A percentile compares a stretch with the other conserved stretches of the same genome.
phyloP scores from a whole-genome alignment of 1,284 basidiomycete genomes.

The Cystobasidium sp. region DNA sequence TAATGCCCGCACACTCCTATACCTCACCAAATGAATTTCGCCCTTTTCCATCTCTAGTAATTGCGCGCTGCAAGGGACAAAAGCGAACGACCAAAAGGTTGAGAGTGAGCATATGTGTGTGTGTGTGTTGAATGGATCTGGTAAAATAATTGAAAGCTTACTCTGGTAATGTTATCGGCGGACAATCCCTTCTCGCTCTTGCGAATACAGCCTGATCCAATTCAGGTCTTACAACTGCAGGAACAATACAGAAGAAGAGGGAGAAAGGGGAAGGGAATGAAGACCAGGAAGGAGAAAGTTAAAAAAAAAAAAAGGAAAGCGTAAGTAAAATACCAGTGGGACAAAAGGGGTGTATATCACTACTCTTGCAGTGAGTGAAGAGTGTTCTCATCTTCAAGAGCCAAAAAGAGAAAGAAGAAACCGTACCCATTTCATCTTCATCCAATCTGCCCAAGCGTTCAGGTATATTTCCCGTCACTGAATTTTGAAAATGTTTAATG shows the following conservation, averaged over 20 bases:
- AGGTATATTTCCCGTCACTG: slow-evolving; percentile 34
- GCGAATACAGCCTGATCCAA: slow-evolving; percentile 45
- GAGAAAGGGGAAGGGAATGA: not conserved
- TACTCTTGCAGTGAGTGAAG: too few species aligned
- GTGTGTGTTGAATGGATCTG: not conserved
- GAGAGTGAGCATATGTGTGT: not conserved
- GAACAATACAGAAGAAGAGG: not conserved
- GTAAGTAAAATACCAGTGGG: too few species aligned
- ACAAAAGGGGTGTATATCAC: too few species aligned
- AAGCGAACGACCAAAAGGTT: not conserved
- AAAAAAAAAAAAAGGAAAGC: not conserved
- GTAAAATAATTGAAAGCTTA: slow-evolving; percentile 5
- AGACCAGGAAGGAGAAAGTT: not conserved
- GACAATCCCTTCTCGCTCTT: slow-evolving; percentile 35
- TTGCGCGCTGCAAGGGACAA: slow-evolving; percentile 7
- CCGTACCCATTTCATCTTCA: slow-evolving; percentile 45
- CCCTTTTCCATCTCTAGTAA: slow-evolving; percentile 32
- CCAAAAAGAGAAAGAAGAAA: too few species aligned
- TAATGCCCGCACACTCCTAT: slow-evolving; percentile 27
- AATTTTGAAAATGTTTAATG: slow-evolving; percentile 22
- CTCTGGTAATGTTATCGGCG: slow-evolving; percentile 43
- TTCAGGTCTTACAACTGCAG: slow-evolving; percentile 42
- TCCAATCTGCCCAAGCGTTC: slow-evolving; percentile 34
- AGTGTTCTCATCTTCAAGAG: too few species aligned
- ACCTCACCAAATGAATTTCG: slow-evolving; percentile 43